Evolutionary conservation across 1,139 yeast genomes (phyloP), one percentile per base, ranked within the genome.

Genomic region (Taiozyma sp.): DNA sequence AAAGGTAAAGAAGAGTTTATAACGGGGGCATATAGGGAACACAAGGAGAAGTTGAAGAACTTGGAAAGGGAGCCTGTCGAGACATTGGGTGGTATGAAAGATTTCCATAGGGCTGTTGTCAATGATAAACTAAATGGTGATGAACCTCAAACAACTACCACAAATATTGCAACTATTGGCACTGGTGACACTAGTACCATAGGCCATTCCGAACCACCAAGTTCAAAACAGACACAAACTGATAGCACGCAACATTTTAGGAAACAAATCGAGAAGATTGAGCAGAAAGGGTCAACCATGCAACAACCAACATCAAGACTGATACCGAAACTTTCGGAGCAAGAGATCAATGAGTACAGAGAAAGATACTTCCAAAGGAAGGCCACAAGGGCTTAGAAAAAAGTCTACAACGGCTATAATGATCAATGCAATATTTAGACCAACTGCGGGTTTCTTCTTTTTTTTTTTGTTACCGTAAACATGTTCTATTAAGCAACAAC

Each of bases 1-100:
- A 67, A 65, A 8, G 74, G 65, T 29, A 73, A 70, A 53, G 79
- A 75, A 47, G 68, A 61, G 45, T 75, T 76, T 60, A 74, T 74
- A 6, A 73, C 80, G 0, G 53, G 68, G 1, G 72, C 75, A 0
- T 77, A 76, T 54, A 67, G 69, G 53, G 57, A 63, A 43, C 69
- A 68, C 48, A 70, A 67, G 52, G 67, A 67, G 24, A 53, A 50
- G 8, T 19, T 52, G 40, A 22, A 21, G 14, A 32, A 22, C 10
- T 35, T 44, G 16, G 45, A 34, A 14, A 45, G 13, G 2, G 51
- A 47, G 4, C 8, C 9, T 6, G 47, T 42, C 2, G 46, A 43
- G 19, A 55, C 47, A 43, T 46, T 7, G 19, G 30, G 44, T 14
- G 56, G 47, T 45, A 49, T 52, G 57, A 42, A 19, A 6, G 37